Percentiles rank a stretch among this genome's conserved stretches.
Evolutionary conservation across 768 basidiomycete species (phyloP).

Genomic region (Amanita molliuscula): DNA sequence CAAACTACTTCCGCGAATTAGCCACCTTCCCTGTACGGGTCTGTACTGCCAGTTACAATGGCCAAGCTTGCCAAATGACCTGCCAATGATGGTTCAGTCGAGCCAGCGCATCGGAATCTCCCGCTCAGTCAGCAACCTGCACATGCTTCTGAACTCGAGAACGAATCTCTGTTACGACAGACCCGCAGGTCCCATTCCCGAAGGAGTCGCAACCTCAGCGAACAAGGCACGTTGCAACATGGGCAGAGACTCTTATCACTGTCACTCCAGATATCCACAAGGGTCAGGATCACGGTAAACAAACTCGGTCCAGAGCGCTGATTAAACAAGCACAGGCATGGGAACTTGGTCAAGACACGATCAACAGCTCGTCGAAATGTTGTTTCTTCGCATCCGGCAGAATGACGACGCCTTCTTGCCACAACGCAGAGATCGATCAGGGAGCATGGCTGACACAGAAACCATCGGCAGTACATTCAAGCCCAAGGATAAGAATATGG

Average conservation of each 20-base stretch:
- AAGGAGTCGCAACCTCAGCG: constrained; percentile 29
- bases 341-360: constrained; percentile 2
- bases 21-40: constrained; percentile 1
- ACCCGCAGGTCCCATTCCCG: constrained; percentile 21
- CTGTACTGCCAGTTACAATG: background rate
- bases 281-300: constrained; percentile 2
- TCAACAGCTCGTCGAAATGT: background rate
- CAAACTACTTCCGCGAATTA: background rate
- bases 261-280: background rate
- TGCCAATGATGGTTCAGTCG: constrained; percentile 8
- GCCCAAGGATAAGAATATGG: constrained; percentile 13
- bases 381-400: constrained; percentile 7
- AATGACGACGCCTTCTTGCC: constrained; percentile 11
- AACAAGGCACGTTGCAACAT: constrained; percentile 16
- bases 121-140: constrained; percentile 2
- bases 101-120: constrained; percentile 7
- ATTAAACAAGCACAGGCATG: background rate
- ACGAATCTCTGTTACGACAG: constrained; percentile 43
- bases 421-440: constrained; percentile 1
- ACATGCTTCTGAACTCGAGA: constrained; percentile 33
- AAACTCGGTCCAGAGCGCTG: constrained; percentile 2
- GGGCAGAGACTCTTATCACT: background rate
- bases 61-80: constrained; percentile 1
- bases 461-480: constrained; percentile 9
- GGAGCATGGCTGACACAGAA: constrained; percentile 18